Evolutionary conservation across 345 rosid genomes (phyloP), one percentile per base, ranked within the genome.

Genomic region (Anacardium occidentale): DNA sequence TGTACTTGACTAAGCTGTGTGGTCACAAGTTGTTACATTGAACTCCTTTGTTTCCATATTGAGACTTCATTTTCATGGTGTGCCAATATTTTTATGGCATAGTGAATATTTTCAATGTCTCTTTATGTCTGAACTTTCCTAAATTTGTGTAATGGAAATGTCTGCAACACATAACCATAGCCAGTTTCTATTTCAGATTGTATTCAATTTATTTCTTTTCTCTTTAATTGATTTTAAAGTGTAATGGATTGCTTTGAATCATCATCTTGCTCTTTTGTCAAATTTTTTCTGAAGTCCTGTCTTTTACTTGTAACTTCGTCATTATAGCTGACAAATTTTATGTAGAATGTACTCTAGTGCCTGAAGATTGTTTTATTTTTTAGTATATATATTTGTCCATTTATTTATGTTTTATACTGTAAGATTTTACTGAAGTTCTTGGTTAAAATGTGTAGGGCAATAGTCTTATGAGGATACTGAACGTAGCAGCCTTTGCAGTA

Each of bases 401-500:
- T 69, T 24, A 25, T 69, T 32, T 45, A 5, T 57, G n/a, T 70
- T 58, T 17, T 32, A 17, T 58, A 13, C n/a, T 15, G 37, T 18
- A 42, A 37, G n/a, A 52, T 62, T 47, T 51, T 44, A 13, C 32
- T 69, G n/a, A 61, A 10, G 3, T 51, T n/a, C 59, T 32, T 61
- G 60, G 24, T 62, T 26, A 50, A 21, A 50, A 57, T 24, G 64
- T 70, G 73, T 62, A 80, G 83, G 83, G 74, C 10, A 63, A 80
- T 68, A 52, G 75, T 64, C 69, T 80, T 17, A 80, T 80, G 83
- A 72, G 83, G 68, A 69, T 80, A 20, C 77, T 76, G 10, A 71
- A 75, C 34, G 47, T 75, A 24, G 82, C 79, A 45, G 82, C 79
- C 6, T 79, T 79, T 71, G 82, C 79, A 44, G 76, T 79, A 29